Base-by-base conservation (phyloP, 164 flowering plant genomes). In the Warburgia ugandensis region DNA sequence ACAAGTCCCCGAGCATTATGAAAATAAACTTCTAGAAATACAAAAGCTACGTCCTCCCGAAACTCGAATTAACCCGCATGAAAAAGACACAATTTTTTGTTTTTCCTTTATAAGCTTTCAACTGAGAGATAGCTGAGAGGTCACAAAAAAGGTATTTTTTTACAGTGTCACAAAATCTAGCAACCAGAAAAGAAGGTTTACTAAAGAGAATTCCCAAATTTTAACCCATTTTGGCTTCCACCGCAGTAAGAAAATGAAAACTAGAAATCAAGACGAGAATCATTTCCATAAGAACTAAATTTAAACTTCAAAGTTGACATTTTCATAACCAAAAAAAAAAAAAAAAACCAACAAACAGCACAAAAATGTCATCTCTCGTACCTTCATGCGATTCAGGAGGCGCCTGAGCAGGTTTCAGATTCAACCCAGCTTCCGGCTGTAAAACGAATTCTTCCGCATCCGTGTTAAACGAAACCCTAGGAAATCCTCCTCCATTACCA, bases 381-480 rank as follows among this genome's bases (percentile, higher is more conserved):
- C 68, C 69, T 61, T 64, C 59, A 21, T 29, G 67, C 27, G 61
- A 51, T 29, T 62, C 72, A 14, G 57, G 20, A 14, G 57, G 20
- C 21, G 56, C 26, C 45, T 54, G 64, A 4, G 50, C 50, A 5
- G 49, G 54, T 32, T 42, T 51, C 30, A 62, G 47, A 55, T 33
- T 36, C 47, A 36, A 43, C 28, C 46, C 50, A 29, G 48, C 43
- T 49, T 67, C 68, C 54, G 58, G 33, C 37, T 48, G 59, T 38
- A 64, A 25, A 25, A 22, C 22, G 22, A 53, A 44, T 45, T 55
- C 46, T 10, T 62, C 76, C 14, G 56, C 67, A 61, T 66, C 69
- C 33, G 44, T 29, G 32, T 53, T 60, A 29, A 52, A 71, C 3
- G 68, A 35, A 56, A 48, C 70, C 68, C 62, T 66, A 41, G 63